Evolutionary conservation across 164 flowering plant genomes (phyloP).

Genomic region (Liquidambar formosana): DNA sequence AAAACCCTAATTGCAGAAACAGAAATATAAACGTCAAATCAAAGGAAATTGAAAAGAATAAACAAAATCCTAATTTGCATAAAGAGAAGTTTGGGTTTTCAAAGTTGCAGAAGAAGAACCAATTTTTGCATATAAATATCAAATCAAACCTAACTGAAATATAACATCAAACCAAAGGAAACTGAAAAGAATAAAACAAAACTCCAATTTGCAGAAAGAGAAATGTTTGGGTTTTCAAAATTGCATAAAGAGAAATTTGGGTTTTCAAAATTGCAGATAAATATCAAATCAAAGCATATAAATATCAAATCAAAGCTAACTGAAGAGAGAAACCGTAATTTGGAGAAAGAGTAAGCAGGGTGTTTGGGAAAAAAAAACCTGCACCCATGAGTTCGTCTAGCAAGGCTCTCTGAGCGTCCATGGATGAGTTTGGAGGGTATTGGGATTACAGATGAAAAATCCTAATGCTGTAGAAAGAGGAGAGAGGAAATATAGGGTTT

Average conservation of each 20-base stretch:
- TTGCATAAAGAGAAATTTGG: background rate
- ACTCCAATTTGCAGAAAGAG: no score
- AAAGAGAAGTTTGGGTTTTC: background rate
- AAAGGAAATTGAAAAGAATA: background rate
- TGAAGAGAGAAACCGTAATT: background rate
- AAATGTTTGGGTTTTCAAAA: background rate
- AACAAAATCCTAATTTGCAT: background rate
- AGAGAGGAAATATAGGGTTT: background rate
- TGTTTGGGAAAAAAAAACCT: slow-evolving; percentile 37
- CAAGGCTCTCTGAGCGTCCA: slow-evolving; percentile 98
- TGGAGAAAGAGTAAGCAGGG: slow-evolving; percentile 2
- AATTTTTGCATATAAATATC: background rate
- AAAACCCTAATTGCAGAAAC: background rate
- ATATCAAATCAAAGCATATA: background rate
- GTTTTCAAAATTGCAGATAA: background rate
- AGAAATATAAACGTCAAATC: background rate
- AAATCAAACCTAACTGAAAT: background rate
- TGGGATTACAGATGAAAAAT: background rate
- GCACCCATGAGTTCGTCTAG: slow-evolving; percentile 98
- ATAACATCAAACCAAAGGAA: background rate
- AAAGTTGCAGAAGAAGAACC: no score
- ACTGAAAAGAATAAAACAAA: background rate
- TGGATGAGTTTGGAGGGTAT: slow-evolving; percentile 22
- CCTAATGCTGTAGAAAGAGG: background rate
- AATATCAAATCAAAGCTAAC: background rate